Evolutionary conservation across 495 filamentous ascomycete genomes (phyloP), one percentile per base, ranked within the genome.

Genomic region (Rhypophila decipiens): DNA sequence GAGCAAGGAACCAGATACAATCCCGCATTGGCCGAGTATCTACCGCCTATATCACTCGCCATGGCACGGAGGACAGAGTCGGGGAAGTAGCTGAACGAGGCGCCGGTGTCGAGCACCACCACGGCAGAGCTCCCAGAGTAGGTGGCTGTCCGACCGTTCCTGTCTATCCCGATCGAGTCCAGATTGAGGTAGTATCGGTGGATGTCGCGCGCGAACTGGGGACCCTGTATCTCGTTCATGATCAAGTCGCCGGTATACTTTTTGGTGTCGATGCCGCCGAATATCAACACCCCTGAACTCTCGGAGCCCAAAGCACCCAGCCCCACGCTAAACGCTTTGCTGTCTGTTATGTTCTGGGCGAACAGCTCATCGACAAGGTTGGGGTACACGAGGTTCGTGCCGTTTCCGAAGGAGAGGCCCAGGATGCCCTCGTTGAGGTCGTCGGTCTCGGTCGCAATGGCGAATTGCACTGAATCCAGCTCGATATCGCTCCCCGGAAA

Each of bases 51-150:
- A 38, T 80, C 77, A 19, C 73, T 57, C 52, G 79, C 86, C 39
- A 96, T 76, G 8, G 59, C 56, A 17, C 71, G 52, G 20, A 76
- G 75, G 24, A 95, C 51, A 17, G 71, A 49, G 39, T 84, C 68
- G 1, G 90, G 89, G 2, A 96, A 78, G 51, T 90, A 87, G 24
- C 83, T 87, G 39, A 93, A 73, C 21, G 83, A 89, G 39, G 80
- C 85, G 44, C 90, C 90, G 22, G 87, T 89, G 60, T 96, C 90
- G 20, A 96, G 76, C 5, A 95, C 71, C 3, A 85, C 85, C 4
- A 80, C 71, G 40, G 83, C 60, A 15, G 70, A 63, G 15, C 77
- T 54, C 39, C 72, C 73, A 22, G 47, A 22, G 44, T 69, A 73
- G 47, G 74, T 71, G 45, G 67, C 67, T n/a, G 57, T 60, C 1